A percentile compares a stretch with the other conserved stretches of the same genome.
phyloP scores from a whole-genome alignment of 1,284 basidiomycete species.

The Rhodotorula sp. region DNA sequence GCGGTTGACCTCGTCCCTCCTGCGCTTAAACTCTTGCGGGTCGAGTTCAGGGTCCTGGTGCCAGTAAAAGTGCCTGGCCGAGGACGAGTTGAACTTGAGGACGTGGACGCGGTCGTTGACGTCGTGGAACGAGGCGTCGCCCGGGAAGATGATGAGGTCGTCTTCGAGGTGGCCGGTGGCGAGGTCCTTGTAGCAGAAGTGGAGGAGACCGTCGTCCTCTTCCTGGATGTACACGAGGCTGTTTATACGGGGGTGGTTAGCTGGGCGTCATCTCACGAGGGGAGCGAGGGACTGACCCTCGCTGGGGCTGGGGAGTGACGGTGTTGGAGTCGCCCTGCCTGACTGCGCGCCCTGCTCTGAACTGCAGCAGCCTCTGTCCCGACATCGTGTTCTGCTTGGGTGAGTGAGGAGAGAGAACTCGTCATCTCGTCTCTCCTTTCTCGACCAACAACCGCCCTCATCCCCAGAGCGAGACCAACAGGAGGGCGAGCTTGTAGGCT shows the following conservation, averaged over 20 bases:
- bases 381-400: constrained; percentile 15
- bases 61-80: constrained; percentile 47
- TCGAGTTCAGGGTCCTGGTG: constrained; percentile 43
- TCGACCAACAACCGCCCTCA: no score
- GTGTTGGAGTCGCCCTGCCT: constrained; percentile 43
- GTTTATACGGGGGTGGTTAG: not conserved
- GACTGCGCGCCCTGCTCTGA: constrained; percentile 43
- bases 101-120: constrained; percentile 43
- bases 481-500: no score
- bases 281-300: constrained; percentile 38
- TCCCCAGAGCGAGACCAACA: no score
- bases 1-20: constrained; percentile 41
- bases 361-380: constrained; percentile 36
- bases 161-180: constrained; percentile 7
- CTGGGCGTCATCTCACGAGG: not conserved
- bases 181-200: constrained; percentile 46
- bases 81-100: constrained; percentile 46
- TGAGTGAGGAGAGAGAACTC: no score
- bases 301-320: constrained; percentile 41
- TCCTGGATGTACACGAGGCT: constrained; percentile 40
- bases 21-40: constrained; percentile 24
- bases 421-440: no score
- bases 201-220: constrained; percentile 44
- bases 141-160: constrained; percentile 46
- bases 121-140: constrained; percentile 35